Base-by-base conservation (phyloP, 2,329 filamentous ascomycete genomes). In the Penicillium digitatum region DNA sequence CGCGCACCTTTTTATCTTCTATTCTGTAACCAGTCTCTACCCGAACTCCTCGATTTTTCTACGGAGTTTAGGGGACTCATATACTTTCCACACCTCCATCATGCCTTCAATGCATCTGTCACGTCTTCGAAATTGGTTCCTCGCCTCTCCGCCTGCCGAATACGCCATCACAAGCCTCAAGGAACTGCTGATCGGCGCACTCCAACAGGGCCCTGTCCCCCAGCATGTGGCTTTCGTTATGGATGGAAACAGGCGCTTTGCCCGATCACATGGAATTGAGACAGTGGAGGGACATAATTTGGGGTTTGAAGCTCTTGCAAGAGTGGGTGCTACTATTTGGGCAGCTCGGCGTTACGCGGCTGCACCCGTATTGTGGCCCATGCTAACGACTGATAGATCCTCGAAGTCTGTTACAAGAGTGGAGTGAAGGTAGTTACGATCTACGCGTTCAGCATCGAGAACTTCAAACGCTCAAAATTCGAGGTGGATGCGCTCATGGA, bases 191-290 rank as follows among this genome's bases (percentile, higher is more conserved):
- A 94, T 99, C 64, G 90, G 90, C 52, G 88, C 92, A 47, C 77
- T 97, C 51, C 87, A 87, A 69, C 93, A 96, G 74, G 94, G 94
- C 0, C 90, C 91, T 2, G 87, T 99, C 52, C 94, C 94, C 10
- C 87, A 90, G 68, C 94, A 99, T 83, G 85, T 99, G 57, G 94
- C 94, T n/a, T 99, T 99, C 70, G 93, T 96, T 65, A 99, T 99
- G 94, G 94, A 99, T 72, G 94, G 94, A 53, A 99, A 99, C 76
- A 81, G 94, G 67, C 87, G 94, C 43, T 99, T 95, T 77, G 94
- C 94, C 14, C 83, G 89, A 58, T 88, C 82, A 60, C 90, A 94
- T 76, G 86, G 93, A 61, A 96, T 99, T 71, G 94, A 99, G 78
- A 96, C 92, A 0, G 87, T 97, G 32, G 93, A 99, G 75, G 94